Evolutionary conservation across 2,329 filamentous ascomycete genomes (phyloP).

Genomic region (Lachnellula subtilissima): DNA sequence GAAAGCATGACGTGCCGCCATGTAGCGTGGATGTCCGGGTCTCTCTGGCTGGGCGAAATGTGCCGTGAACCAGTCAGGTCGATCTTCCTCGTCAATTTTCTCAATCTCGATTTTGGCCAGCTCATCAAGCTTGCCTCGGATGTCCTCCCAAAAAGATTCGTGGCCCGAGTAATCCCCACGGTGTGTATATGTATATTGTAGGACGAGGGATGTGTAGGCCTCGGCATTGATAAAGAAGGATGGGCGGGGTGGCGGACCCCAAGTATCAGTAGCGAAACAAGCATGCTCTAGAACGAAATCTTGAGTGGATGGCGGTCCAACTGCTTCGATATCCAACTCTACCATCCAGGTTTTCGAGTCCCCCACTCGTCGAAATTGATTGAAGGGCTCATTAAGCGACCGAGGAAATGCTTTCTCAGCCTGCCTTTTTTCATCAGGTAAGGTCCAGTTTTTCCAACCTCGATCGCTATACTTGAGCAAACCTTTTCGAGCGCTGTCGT

Average conservation of each 20-base stretch:
- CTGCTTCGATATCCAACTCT: not conserved
- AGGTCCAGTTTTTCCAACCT: not conserved
- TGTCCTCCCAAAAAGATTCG: not conserved
- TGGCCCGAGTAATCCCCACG: not conserved
- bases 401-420: no score
- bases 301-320: not conserved
- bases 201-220: not conserved
- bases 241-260: no score
- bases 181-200: not conserved
- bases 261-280: not conserved
- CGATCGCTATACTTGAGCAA: not conserved
- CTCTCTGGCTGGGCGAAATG: not conserved
- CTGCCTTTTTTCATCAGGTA: no score
- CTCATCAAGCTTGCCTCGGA: not conserved
- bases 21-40: not conserved
- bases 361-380: not conserved
- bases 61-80: not conserved
- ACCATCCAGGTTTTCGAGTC: constrained; percentile 1
- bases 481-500: not conserved
- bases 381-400: no score
- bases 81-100: not conserved
- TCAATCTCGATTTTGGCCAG: not conserved
- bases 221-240: not conserved
- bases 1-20: not conserved
- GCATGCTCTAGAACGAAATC: constrained; percentile 1